Evolutionary conservation across 2,329 filamentous ascomycete genomes (phyloP).

Genomic region (Cladophialophora carrionii): DNA sequence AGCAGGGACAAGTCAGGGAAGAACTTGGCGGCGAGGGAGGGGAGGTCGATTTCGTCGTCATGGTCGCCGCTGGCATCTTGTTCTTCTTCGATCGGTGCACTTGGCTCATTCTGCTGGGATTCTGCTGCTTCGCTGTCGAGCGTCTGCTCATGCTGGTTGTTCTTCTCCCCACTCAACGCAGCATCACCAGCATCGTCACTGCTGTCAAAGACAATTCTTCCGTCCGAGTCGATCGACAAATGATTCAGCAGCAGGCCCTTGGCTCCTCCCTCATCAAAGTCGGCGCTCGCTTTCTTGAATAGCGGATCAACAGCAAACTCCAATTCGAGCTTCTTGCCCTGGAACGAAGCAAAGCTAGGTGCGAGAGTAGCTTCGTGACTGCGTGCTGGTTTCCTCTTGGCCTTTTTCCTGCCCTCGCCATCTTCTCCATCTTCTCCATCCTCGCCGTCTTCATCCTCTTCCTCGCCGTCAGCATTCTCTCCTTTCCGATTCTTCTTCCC

Average conservation of each 20-base stretch:
- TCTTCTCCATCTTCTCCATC: slow-evolving; percentile 59
- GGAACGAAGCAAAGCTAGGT: slow-evolving; percentile 81
- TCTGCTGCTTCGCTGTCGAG: slow-evolving; percentile 49
- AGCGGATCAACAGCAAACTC: slow-evolving; percentile 95
- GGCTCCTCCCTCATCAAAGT: slow-evolving; percentile 97
- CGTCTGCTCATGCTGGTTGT: slow-evolving; percentile 37
- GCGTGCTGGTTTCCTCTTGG: slow-evolving; percentile 74
- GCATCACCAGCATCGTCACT: slow-evolving; percentile 77
- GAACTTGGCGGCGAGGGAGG: slow-evolving; percentile 74
- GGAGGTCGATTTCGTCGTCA: slow-evolving; percentile 77
- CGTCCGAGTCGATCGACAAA: slow-evolving; percentile 88
- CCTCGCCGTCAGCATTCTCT: slow-evolving; percentile 66
- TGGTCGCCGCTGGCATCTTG: slow-evolving; percentile 46
- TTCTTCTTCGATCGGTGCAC: slow-evolving; percentile 45
- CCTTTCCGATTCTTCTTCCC: slow-evolving; percentile 62
- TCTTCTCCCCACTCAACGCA: slow-evolving; percentile 44
- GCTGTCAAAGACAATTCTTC: slow-evolving; percentile 96
- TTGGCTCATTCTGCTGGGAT: slow-evolving; percentile 47
- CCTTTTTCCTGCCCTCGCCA: slow-evolving; percentile 59
- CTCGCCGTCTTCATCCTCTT: slow-evolving; percentile 66
- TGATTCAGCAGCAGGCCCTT: slow-evolving; percentile 95
- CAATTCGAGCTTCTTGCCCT: slow-evolving; percentile 95
- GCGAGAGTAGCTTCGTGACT: slow-evolving; percentile 93
- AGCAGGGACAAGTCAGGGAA: slow-evolving; percentile 78
- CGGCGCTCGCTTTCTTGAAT: slow-evolving; percentile 98